Base-by-base conservation (phyloP, 2,329 filamentous ascomycete genomes). In the Sporothrix schenckii region DNA sequence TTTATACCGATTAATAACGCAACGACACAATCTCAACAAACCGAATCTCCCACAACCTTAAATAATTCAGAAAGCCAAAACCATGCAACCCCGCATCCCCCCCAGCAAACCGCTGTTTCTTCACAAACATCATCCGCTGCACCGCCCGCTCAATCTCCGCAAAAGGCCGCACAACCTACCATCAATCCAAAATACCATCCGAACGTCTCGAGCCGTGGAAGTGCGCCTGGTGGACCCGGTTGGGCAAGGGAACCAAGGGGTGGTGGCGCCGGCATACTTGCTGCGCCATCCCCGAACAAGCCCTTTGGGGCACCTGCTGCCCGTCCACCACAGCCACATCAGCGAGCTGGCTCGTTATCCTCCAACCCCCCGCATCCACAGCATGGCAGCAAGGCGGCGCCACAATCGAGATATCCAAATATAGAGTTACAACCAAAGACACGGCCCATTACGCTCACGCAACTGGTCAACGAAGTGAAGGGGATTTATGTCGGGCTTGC, bases 401-500 rank as follows among this genome's bases (percentile, higher is more conserved):
- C 39, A 27, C 13, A 11, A 65, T n/a, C 61, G n/a, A 30, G 30
- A 0, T 70, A 71, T 49, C 54, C 60, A 0, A 52, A 50, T 2
- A 73, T 75, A 10, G 56, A 78, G 11, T 75, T 76, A 14, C 86
- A 92, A 74, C 88, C 86, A 0, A 85, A 89, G 66, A 92, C 89
- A 0, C 81, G 89, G 0, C 86, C 88, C 0, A 93, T 95, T 9
- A 90, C 89, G 0, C 89, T 92, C 72, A 90, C 93, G 0, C 91
- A 97, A 74, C 83, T 97, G 0, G 87, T 92, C 0, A 88, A 89
- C 0, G 93, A 97, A 75, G 91, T 96, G 0, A 93, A 93, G 71
- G 89, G 89, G 0, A 95, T 95, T 3, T 97, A 97, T 75, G 89
- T 90, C 0, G 93, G 92, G 0, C 80, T 97, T 0, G 89, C 93